Conservation (phyloP, 1,284 basidiomycete genomes). For the Marasmius oreades region DNA sequence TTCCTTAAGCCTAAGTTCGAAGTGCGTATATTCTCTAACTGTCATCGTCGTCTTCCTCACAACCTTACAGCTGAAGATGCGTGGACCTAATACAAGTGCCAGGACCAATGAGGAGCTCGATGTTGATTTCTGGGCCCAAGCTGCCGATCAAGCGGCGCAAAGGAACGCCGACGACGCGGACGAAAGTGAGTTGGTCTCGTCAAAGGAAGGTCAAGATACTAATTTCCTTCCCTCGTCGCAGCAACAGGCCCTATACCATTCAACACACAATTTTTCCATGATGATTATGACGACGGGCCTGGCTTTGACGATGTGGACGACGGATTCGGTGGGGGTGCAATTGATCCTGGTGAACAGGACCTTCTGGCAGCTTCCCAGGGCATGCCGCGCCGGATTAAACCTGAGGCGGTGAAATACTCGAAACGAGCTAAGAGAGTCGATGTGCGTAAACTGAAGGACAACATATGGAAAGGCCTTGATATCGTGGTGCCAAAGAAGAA, state of each 20-base stretch:
- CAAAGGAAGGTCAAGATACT: neutral
- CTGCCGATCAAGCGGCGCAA: conserved; percentile 71
- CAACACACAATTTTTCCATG: conserved; percentile 96
- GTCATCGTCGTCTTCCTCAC: conserved; percentile 4
- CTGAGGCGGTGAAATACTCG: conserved; percentile 92
- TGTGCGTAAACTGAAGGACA: conserved; percentile 95
- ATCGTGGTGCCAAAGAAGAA: conserved; percentile 53
- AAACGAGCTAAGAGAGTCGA: conserved; percentile 97
- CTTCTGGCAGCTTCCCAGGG: conserved; percentile 80
- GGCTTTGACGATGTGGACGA: conserved; percentile 74
- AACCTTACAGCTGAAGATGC: conserved; percentile 71
- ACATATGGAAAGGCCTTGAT: conserved; percentile 92
- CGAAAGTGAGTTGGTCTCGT: conserved; percentile 45
- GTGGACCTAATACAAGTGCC: conserved; percentile 42
- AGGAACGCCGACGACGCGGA: conserved; percentile 55
- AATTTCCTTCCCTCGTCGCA: conserved; percentile 31
- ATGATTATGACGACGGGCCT: conserved; percentile 79
- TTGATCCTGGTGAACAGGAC: conserved; percentile 79
- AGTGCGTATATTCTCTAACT: conserved; percentile 40
- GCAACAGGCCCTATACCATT: conserved; percentile 67
- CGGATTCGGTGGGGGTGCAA: conserved; percentile 44
- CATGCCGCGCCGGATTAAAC: conserved; percentile 75
- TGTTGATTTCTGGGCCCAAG: conserved; percentile 93
- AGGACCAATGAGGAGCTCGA: conserved; percentile 84
- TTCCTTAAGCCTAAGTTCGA: conserved; percentile 96